phyloP scores from a whole-genome alignment of 352 stramenopile genomes.

The Pythium volutum region DNA sequence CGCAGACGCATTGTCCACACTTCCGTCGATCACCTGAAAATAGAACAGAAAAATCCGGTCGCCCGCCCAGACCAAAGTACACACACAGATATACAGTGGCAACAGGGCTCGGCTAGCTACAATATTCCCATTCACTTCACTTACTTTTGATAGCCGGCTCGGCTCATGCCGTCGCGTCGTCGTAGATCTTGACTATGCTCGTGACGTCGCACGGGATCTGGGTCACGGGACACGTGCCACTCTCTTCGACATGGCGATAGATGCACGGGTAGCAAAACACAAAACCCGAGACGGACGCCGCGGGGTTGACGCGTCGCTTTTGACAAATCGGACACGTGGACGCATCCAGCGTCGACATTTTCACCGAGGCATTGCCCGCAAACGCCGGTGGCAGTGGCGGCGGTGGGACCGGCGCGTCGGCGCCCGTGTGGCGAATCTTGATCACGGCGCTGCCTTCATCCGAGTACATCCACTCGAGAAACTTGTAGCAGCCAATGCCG shows the following conservation, averaged over 20 bases:
- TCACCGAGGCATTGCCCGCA: slow-evolving; percentile 46
- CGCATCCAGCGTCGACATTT: slow-evolving; percentile 43
- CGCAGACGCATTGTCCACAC: not conserved
- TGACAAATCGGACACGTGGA: slow-evolving; percentile 69
- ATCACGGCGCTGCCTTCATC: slow-evolving; percentile 59
- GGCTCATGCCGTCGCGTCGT: slow-evolving; percentile 40
- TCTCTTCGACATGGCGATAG: slow-evolving; percentile 65
- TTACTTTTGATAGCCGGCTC: not conserved
- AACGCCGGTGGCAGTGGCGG: slow-evolving; percentile 72
- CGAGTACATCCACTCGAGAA: slow-evolving; percentile 88
- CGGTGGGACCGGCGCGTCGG: slow-evolving; percentile 58
- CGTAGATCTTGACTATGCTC: slow-evolving; percentile 81
- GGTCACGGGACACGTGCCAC: slow-evolving; percentile 74
- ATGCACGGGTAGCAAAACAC: slow-evolving; percentile 87
- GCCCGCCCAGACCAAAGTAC: not conserved
- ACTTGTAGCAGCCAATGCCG: slow-evolving; percentile 81
- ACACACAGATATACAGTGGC: not conserved
- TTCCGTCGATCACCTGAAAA: slow-evolving; percentile 5
- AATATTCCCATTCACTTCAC: not conserved
- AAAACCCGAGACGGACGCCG: slow-evolving; percentile 66
- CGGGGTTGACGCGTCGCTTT: slow-evolving; percentile 67
- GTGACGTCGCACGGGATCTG: slow-evolving; percentile 64
- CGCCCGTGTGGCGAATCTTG: slow-evolving; percentile 52
- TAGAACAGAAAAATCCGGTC: not conserved
- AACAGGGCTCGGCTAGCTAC: not conserved